These are phyloP conservation scores for Rhododendron ovatum DNA, from an alignment of 148 eudicot species.

Conservation along the genomic window DNA sequence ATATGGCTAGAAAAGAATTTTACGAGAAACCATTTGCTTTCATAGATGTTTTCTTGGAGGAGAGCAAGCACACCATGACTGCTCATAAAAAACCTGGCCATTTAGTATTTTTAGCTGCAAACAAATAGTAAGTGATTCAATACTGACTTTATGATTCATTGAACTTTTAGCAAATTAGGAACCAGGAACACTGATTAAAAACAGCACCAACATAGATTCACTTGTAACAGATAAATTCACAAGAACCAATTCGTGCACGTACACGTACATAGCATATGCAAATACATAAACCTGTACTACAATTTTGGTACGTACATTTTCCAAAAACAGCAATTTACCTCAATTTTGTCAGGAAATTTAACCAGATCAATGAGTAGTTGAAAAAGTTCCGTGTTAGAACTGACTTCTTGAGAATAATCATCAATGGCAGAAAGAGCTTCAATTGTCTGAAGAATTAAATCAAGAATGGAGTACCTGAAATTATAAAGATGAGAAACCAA, in stretches of 20 bases:
- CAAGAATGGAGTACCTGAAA: slow-evolving; percentile 74
- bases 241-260: not conserved
- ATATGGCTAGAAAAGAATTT: not conserved
- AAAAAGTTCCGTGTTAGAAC: slow-evolving; percentile 59
- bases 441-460: slow-evolving; percentile 68
- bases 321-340: slow-evolving; percentile 36
- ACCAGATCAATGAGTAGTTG: slow-evolving; percentile 59
- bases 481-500: not conserved
- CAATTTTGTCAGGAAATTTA: slow-evolving; percentile 75
- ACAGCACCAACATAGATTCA: not conserved
- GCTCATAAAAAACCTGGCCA: not conserved
- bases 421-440: slow-evolving; percentile 77
- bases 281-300: not conserved
- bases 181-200: not conserved
- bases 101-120: not conserved
- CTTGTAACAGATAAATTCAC: not conserved
- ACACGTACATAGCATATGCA: not conserved
- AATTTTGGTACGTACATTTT: not conserved
- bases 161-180: not conserved
- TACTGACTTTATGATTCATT: not conserved
- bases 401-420: slow-evolving; percentile 61
- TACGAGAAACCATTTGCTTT: not conserved
- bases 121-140: not conserved
- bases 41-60: not conserved
- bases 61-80: not conserved